phyloP scores from a whole-genome alignment of 345 rosid genomes.

The Eucalyptus viminalis region DNA sequence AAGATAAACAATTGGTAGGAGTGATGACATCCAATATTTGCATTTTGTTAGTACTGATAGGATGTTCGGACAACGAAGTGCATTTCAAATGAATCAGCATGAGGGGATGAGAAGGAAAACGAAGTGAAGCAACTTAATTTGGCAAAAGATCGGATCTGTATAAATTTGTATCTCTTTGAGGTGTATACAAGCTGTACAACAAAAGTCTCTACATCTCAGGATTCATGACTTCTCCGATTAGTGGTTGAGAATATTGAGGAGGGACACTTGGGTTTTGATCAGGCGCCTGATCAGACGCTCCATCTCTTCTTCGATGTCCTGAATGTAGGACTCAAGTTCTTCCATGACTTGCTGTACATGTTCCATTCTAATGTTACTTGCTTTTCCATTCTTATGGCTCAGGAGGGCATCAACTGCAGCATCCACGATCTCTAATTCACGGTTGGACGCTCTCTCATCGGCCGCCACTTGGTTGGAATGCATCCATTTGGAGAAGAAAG shows the following conservation, averaged over 20 bases:
- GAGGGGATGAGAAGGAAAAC: neutral
- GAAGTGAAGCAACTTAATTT: neutral
- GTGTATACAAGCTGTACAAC: neutral
- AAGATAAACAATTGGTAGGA: neutral
- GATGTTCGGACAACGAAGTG: neutral
- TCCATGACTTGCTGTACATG: slow-evolving; percentile 5
- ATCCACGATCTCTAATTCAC: slow-evolving; percentile 2
- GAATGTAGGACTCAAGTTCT: slow-evolving; percentile 19
- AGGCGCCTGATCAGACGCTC: slow-evolving; percentile 19
- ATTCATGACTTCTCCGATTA: neutral
- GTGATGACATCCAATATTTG: neutral
- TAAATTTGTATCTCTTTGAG: neutral
- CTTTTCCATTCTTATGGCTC: neutral
- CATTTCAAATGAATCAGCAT: neutral
- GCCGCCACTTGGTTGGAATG: neutral
- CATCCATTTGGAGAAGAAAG: neutral
- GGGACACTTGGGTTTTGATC: slow-evolving; percentile 31
- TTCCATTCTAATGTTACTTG: neutral
- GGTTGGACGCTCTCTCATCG: neutral
- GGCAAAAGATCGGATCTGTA: neutral
- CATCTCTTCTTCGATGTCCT: slow-evolving; percentile 29
- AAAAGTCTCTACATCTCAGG: neutral
- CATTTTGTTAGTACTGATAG: neutral
- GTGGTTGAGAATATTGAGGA: slow-evolving; percentile 19
- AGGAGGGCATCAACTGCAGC: neutral